These are phyloP conservation scores for Pythium vanterpoolii DNA, from an alignment of 352 stramenopile genomes.

Conservation along the genomic window DNA sequence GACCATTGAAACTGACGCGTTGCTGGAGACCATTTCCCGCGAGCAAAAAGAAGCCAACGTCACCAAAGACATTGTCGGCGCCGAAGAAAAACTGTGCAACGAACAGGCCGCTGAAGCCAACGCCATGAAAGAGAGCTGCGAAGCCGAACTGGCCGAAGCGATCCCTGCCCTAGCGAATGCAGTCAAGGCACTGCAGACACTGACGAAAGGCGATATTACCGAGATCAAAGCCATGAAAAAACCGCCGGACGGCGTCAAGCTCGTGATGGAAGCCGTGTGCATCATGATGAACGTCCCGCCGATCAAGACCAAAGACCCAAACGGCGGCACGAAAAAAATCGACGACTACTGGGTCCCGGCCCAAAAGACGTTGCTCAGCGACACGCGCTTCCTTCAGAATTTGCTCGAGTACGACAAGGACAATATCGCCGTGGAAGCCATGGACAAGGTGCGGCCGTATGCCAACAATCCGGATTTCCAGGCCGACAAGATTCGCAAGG, in stretches of 20 bases:
- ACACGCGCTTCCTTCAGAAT: constrained; percentile 92
- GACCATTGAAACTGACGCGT: constrained; percentile 87
- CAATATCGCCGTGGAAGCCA: constrained; percentile 89
- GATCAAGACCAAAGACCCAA: constrained; percentile 91
- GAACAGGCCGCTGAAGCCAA: constrained; percentile 86
- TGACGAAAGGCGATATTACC: constrained; percentile 94
- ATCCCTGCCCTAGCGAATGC: constrained; percentile 91
- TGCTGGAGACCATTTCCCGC: constrained; percentile 87
- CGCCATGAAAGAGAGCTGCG: constrained; percentile 88
- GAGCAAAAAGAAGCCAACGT: constrained; percentile 88
- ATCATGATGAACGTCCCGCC: constrained; percentile 94
- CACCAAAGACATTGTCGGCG: constrained; percentile 79
- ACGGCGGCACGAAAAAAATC: constrained; percentile 89
- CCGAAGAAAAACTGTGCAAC: constrained; percentile 85
- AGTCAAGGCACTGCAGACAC: constrained; percentile 88
- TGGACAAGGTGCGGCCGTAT: constrained; percentile 89
- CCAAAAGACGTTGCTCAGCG: constrained; percentile 91
- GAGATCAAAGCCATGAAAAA: constrained; percentile 98
- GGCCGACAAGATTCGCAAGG: constrained; percentile 93
- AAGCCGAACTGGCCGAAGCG: constrained; percentile 90
- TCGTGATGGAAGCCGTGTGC: constrained; percentile 94
- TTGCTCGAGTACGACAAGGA: constrained; percentile 96
- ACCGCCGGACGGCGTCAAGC: constrained; percentile 91
- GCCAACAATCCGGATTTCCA: constrained; percentile 89
- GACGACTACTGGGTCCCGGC: constrained; percentile 94